Base-by-base conservation (phyloP, 2,329 filamentous ascomycete genomes). In the Calonectria henricotiae region DNA sequence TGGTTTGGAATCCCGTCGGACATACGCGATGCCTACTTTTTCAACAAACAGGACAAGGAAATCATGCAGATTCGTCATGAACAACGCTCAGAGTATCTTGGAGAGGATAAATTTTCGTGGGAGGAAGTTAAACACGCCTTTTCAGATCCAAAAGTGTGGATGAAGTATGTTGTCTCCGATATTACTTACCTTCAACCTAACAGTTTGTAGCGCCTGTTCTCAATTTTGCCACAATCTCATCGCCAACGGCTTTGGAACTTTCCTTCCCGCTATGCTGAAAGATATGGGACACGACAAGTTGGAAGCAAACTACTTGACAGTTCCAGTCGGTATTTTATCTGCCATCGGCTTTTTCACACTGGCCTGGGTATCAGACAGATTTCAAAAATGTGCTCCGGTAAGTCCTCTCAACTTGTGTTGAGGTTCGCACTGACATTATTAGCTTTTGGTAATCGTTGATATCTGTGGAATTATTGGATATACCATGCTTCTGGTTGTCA, bases 211-310 rank as follows among this genome's bases (percentile, higher is more conserved):
- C 30, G 83, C 82, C 4, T 69, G 78, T 23, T 84, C 84, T 7
- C 85, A 87, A 58, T 86, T 88, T 74, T 87, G 85, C 47, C 82
- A 85, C 65, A 84, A 86, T 64, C 84, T 85, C 43, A 76, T 86
- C 41, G 79, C 86, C 1, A 88, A 88, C 73, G 87, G 87, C 12
- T 88, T 89, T 75, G 85, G 82, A 65, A 88, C 86, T 15, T 89
- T 89, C 74, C 78, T 89, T 6, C 88, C 88, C 1, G 83, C 84
- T 1, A 89, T 90, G 69, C 80, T 89, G 63, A 80, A 82, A 27
- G 81, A 80, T 12, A 84, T 88, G 76, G 86, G 86, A 3, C 88
- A 87, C 72, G 78, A 82, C 44, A 83, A 82, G n/a, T 78, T 88
- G 20, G 80, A 84, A 72, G 83, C 84, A 15, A 86, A 89, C 62